phyloP scores from a whole-genome alignment of 345 rosid species.

The Populus deltoides region DNA sequence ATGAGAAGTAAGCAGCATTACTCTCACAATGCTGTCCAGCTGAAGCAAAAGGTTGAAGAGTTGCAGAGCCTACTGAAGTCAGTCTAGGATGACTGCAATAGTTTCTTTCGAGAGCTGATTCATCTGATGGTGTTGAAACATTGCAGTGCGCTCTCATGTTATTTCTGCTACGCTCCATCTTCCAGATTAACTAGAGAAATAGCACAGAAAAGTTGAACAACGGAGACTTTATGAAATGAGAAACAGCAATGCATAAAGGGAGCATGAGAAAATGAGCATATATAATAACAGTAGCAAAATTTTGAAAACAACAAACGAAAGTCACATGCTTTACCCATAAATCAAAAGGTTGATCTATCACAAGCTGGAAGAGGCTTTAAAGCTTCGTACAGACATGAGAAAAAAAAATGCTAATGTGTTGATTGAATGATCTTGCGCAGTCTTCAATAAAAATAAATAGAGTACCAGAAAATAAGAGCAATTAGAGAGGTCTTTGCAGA shows the following conservation, averaged over 20 bases:
- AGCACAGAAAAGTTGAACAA: neutral
- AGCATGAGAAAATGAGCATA: neutral
- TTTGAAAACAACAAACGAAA: neutral
- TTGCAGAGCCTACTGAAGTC: slow-evolving; percentile 48
- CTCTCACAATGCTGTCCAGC: slow-evolving; percentile 76
- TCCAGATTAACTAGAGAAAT: slow-evolving; percentile 7
- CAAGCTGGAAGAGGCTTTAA: too few species aligned
- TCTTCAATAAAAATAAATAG: neutral
- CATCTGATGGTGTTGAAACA: slow-evolving; percentile 61
- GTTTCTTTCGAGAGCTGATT: slow-evolving; percentile 70
- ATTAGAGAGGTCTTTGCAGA: neutral
- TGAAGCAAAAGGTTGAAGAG: slow-evolving; percentile 68
- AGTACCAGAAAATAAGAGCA: neutral
- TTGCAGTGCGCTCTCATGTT: slow-evolving; percentile 46
- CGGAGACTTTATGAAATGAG: neutral
- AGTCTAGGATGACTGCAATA: slow-evolving; percentile 42
- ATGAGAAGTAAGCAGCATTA: slow-evolving; percentile 89
- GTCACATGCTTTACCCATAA: neutral
- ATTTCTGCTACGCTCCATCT: slow-evolving; percentile 49
- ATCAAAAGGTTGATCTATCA: neutral
- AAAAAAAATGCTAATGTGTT: neutral
- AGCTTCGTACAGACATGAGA: too few species aligned
- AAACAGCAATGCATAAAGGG: neutral
- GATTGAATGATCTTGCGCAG: neutral
- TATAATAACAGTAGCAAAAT: neutral